Evolutionary conservation across 164 flowering plant species (phyloP), one percentile per base, ranked within the genome.

Genomic region (Pachysandra terminalis): DNA sequence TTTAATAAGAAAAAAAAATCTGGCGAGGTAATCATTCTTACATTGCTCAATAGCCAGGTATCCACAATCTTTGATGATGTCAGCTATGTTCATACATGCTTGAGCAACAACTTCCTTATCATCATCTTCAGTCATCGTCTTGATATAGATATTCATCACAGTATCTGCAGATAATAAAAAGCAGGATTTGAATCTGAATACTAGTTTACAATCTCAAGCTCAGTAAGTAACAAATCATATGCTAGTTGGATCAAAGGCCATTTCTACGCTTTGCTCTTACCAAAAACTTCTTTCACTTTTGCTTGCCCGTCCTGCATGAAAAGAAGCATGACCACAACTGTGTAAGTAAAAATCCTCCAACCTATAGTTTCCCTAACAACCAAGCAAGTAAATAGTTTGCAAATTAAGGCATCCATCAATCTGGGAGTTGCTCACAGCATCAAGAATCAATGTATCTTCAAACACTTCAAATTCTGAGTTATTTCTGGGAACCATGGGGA

Each of bases 61-160:
- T 63, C 94, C 95, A 82, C 78, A 83, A 56, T 90, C 96, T 72
- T 83, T 89, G 53, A 89, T 75, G 59, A 89, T 89, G 61, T 95
- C 98, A 65, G 87, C 96, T 45, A 75, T 54, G 56, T 81, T 71
- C 78, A 75, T 86, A 68, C 99, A 95, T 74, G 96, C 92, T 77
- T 95, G 94, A 65, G 99, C 97, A 73, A 92, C 99, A 59, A 95
- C 98, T 82, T 92, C 99, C 84, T 95, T 92, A 77, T 95, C 99
- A 79, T 92, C 99, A 82, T 95, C 97, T 53, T 86, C 94, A 28
- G 79, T 75, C 93, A 95, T 89, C 55, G 87, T 80, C 81, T 90
- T 95, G 64, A 95, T 84, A 78, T 80, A 86, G 35, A 88, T 89
- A 40, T 81, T 81, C 90, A 92, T 82, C 64, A 90, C 86, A 41